phyloP scores from a whole-genome alignment of 768 basidiomycete species.

The Hirschioporus abietinus region DNA sequence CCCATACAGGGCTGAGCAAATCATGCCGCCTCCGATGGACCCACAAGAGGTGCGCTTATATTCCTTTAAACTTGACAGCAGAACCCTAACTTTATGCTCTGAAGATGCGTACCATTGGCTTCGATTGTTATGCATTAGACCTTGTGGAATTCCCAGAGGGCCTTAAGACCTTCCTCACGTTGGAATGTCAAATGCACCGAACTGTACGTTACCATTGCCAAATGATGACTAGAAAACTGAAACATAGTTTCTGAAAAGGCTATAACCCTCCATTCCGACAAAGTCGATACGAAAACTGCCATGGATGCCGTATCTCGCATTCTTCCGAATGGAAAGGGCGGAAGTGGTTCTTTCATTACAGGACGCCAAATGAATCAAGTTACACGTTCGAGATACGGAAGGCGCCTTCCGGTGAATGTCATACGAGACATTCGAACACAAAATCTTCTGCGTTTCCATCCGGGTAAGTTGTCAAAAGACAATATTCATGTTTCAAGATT shows the following conservation, averaged over 20 bases:
- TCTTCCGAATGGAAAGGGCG: conserved; percentile 34
- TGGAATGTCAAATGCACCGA: conserved; percentile 61
- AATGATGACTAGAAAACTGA: background rate
- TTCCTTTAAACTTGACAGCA: background rate
- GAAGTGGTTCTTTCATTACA: conserved; percentile 57
- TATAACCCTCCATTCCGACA: conserved; percentile 45
- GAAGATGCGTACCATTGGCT: conserved; percentile 57
- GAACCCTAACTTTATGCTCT: conserved; percentile 5
- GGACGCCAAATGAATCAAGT: conserved; percentile 55
- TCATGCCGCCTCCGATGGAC: conserved; percentile 50
- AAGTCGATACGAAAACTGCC: conserved; percentile 47
- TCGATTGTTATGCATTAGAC: conserved; percentile 83
- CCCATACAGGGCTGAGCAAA: conserved; percentile 29
- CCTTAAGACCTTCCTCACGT: conserved; percentile 64
- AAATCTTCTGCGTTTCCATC: conserved; percentile 40
- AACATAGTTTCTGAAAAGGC: conserved; percentile 36
- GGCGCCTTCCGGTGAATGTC: conserved; percentile 50
- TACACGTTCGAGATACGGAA: conserved; percentile 68
- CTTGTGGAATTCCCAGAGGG: conserved; percentile 73
- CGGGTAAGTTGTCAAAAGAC: conserved; percentile 11
- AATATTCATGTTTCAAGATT: background rate
- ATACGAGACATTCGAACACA: conserved; percentile 54
- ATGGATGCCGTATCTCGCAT: conserved; percentile 55
- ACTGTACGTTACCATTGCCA: conserved; percentile 45
- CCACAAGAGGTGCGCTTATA: conserved; percentile 47